Evolutionary conservation across 108 stramenopile genomes (phyloP), one percentile per base, ranked within the genome.

Genomic region (Cyclostephanos invisitatus): DNA sequence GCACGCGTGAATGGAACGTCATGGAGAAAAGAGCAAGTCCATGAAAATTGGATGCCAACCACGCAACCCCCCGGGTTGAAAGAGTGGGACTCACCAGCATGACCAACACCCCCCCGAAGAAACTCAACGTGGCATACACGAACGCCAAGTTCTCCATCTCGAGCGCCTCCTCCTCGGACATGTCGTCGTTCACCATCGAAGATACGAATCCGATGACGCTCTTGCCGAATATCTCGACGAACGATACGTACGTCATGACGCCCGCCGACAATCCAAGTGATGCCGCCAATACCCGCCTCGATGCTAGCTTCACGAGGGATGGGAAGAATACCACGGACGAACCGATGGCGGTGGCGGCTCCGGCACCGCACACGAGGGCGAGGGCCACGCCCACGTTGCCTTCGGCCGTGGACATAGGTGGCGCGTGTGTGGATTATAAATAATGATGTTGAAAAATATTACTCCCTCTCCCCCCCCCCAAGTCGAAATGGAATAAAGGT

Each of bases 201-300:
- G 40, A 17, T 2, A 0, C 36, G 22, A 93, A 89, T 3, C 46
- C 85, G 3, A 27, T 29, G 15, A 73, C 53, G 17, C 87, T 71
- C 81, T 94, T 90, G 6, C 32, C 58, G 57, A 92, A 90, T 38
- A 96, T 94, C 49, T 94, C 93, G 8, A 84, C 77, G 56, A 96
- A 82, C 6, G 86, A 86, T 2, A 96, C 89, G 75, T 91, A 94
- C 0, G 88, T 70, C 95, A 96, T 96, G 7, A 96, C 95, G 0
- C 86, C 86, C 10, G 87, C 87, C 14, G 93, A 78, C 11, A 94
- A 20, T 32, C 86, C 90, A 6, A 96, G 74, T 17, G 86, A 63
- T 0, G 64, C 86, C 7, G 93, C 92, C 48, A 96, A 73, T 18
- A 86, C 72, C 35, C 67, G 63, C 18, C 69, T 56, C 32, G 75